Evolutionary conservation across 73 alveolate species (phyloP).

Genomic region (Stentor roeselii): DNA sequence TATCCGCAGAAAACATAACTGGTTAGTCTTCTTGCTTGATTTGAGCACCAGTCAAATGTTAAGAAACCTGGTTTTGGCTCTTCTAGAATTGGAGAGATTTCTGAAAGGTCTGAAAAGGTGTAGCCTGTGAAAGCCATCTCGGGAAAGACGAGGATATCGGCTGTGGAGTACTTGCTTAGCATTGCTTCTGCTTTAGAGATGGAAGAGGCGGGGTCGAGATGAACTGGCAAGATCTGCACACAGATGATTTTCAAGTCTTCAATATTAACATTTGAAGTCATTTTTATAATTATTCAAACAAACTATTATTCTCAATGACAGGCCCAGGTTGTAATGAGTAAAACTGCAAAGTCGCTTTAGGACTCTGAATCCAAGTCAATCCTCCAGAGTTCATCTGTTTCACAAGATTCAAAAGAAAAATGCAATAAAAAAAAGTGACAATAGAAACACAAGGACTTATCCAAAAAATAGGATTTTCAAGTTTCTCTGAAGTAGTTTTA

Average conservation of each 20-base stretch:
- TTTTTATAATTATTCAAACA: too few relatives aligned
- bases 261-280: background rate
- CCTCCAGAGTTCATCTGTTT: background rate
- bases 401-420: background rate
- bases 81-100: conserved; percentile 66
- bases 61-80: conserved; percentile 52
- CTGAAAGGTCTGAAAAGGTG: conserved; percentile 62
- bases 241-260: too few relatives aligned
- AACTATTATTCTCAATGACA: too few relatives aligned
- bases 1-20: conserved; percentile 80
- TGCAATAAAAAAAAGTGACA: background rate
- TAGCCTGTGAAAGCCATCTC: conserved; percentile 91
- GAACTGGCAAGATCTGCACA: background rate
- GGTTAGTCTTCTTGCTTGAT: conserved; percentile 50
- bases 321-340: too few relatives aligned
- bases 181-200: background rate
- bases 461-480: too few relatives aligned
- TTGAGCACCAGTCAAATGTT: conserved; percentile 72
- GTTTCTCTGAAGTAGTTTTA: background rate
- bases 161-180: background rate
- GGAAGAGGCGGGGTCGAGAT: background rate
- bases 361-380: background rate
- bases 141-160: conserved; percentile 72
- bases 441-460: background rate
- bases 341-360: conserved; percentile 1